phyloP scores from a whole-genome alignment of 1,139 yeast genomes.

The Entelexis sorbosivorans region DNA sequence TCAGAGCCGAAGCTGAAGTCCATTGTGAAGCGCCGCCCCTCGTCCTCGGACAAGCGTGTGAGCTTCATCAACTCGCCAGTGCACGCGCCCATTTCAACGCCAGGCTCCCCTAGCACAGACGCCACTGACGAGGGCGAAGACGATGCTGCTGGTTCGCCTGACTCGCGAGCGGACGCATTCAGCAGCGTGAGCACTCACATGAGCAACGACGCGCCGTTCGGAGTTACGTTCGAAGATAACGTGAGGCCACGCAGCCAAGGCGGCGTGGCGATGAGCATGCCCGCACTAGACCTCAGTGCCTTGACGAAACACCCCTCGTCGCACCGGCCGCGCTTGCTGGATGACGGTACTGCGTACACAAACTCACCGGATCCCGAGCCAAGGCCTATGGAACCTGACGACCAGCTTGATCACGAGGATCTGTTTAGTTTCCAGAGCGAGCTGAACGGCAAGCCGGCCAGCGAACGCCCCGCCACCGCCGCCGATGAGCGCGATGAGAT shows the following conservation, averaged over 20 bases:
- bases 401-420: constrained; percentile 6
- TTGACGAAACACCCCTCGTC: background rate
- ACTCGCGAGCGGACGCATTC: background rate
- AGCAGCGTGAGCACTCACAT: too few relatives aligned
- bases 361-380: background rate
- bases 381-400: background rate
- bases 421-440: constrained; percentile 18
- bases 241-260: background rate
- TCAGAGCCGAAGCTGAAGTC: constrained; percentile 19
- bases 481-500: background rate
- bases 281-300: background rate
- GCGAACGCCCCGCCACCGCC: background rate
- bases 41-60: constrained; percentile 21
- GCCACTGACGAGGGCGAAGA: background rate
- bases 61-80: constrained; percentile 21
- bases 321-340: background rate
- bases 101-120: background rate
- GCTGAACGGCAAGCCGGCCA: background rate
- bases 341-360: background rate
- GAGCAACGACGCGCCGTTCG: background rate
- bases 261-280: background rate
- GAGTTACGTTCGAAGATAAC: background rate
- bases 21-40: constrained; percentile 22
- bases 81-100: constrained; percentile 5
- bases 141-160: background rate